These are phyloP conservation scores for Talaromyces ruber DNA, from an alignment of 495 filamentous ascomycete species.

Conservation along the genomic window DNA sequence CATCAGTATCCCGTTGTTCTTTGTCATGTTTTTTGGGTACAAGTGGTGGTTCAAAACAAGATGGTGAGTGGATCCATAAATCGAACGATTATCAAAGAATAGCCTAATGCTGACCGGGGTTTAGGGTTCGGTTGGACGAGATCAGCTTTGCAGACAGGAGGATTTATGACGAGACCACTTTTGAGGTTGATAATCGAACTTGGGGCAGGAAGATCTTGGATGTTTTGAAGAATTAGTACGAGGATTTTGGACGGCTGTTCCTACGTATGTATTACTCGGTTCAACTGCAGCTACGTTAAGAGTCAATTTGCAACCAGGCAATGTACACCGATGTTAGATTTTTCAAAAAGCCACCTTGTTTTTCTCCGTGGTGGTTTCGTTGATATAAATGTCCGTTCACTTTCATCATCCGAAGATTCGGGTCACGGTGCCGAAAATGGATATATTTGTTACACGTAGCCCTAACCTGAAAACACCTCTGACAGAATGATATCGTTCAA, in stretches of 20 bases:
- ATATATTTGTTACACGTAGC: too few relatives aligned
- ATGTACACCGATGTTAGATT: too few relatives aligned
- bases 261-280: too few relatives aligned
- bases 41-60: neutral
- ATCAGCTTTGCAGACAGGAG: neutral
- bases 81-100: neutral
- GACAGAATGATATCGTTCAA: too few relatives aligned
- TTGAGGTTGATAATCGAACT: neutral
- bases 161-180: neutral
- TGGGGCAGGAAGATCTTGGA: neutral
- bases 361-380: too few relatives aligned
- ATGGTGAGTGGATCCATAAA: neutral
- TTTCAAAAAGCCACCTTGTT: too few relatives aligned
- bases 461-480: too few relatives aligned
- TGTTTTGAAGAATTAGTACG: neutral
- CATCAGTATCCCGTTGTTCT: neutral
- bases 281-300: too few relatives aligned
- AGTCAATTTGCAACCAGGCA: too few relatives aligned
- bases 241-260: neutral
- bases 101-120: neutral
- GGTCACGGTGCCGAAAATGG: too few relatives aligned
- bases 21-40: conserved; percentile 1
- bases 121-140: neutral
- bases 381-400: too few relatives aligned
- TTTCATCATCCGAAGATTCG: too few relatives aligned